Percentiles rank a stretch among this genome's conserved stretches.
Conservation (phyloP, 129 eudicot species). For the Heracleum sosnowskyi region DNA sequence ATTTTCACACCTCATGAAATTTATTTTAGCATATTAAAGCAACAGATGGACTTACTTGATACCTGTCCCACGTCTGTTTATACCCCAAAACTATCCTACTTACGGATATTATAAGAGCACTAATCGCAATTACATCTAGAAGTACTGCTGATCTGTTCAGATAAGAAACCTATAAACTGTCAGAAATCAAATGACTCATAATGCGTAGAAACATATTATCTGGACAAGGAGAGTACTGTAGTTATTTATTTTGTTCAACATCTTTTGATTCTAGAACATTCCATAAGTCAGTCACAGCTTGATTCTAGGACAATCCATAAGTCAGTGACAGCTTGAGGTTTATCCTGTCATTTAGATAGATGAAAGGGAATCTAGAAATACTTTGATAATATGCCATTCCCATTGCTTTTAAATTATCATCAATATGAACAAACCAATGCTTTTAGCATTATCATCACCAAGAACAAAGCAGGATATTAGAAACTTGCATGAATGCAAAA, state of each 20-base stretch:
- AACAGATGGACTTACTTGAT: slow-evolving; percentile 54
- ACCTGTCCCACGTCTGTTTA: slow-evolving; percentile 95
- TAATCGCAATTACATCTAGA: slow-evolving; percentile 75
- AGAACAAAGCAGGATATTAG: neutral
- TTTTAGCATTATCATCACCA: no score
- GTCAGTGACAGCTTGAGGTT: neutral
- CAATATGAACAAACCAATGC: no score
- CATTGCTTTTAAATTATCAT: neutral
- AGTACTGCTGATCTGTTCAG: slow-evolving; percentile 75
- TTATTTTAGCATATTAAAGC: neutral
- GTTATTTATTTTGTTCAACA: neutral
- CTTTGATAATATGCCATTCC: neutral
- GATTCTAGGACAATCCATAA: no score
- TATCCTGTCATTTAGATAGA: neutral
- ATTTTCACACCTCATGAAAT: neutral
- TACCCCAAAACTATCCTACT: slow-evolving; percentile 82
- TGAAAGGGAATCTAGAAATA: neutral
- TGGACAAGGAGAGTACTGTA: neutral
- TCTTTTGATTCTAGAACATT: neutral
- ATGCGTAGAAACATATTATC: neutral
- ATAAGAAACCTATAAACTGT: neutral
- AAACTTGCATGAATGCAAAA: neutral
- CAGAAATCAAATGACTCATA: neutral
- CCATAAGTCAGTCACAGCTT: neutral
- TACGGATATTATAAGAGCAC: slow-evolving; percentile 67